A percentile compares a stretch with the other conserved stretches of the same genome.
phyloP scores from a whole-genome alignment of 2,329 filamentous ascomycete species.

The Nemania bipapillata region DNA sequence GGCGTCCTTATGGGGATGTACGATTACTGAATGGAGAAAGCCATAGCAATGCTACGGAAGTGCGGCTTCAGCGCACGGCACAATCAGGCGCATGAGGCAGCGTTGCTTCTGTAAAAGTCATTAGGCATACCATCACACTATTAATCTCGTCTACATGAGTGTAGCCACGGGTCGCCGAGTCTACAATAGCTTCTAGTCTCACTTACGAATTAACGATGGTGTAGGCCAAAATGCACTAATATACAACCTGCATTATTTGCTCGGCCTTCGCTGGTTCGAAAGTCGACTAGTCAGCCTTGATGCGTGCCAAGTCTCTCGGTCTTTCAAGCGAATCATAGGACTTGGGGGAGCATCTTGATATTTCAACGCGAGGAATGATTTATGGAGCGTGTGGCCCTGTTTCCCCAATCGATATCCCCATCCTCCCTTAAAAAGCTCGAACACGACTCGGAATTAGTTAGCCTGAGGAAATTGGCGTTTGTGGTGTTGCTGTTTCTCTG shows the following conservation, averaged over 20 bases:
- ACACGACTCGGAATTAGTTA: background rate
- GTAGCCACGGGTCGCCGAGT: background rate
- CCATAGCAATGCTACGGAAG: constrained; percentile 39
- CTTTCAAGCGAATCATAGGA: background rate
- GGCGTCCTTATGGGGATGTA: constrained; percentile 50
- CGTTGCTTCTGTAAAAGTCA: background rate
- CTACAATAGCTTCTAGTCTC: background rate
- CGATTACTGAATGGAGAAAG: constrained; percentile 56
- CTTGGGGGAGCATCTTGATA: background rate
- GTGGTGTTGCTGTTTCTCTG: background rate
- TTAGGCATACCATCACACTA: background rate
- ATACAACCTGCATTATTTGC: background rate
- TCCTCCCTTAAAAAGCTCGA: background rate
- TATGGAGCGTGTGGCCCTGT: background rate
- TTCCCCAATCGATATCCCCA: constrained; percentile 7
- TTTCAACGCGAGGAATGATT: constrained; percentile 10
- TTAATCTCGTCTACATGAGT: background rate
- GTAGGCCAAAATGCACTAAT: background rate
- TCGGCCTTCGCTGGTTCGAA: constrained; percentile 17
- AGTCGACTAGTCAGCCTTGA: background rate
- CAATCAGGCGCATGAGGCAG: constrained; percentile 48
- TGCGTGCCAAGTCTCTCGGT: background rate
- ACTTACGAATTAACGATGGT: background rate
- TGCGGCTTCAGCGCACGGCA: constrained; percentile 49
- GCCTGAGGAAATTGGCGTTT: constrained; percentile 7